Evolutionary conservation across 768 basidiomycete genomes (phyloP), one percentile per base, ranked within the genome.

Genomic region (Plicaturopsis crispa): DNA sequence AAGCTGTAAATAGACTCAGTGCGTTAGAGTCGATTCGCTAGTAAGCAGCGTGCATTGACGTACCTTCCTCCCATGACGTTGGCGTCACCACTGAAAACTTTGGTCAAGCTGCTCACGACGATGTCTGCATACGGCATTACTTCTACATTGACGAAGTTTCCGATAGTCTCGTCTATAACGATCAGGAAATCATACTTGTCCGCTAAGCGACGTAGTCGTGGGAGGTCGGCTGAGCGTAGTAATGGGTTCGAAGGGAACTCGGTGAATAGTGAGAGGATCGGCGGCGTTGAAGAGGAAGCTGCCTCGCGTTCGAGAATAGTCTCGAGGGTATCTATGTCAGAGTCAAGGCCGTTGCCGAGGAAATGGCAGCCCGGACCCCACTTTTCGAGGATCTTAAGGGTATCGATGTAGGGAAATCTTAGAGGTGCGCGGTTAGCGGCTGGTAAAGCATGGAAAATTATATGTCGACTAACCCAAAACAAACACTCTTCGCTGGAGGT

Each of bases 61-160:
- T 49, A 94, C 94, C 87, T 88, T 53, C 94, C 94, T 32, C 94
- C 94, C 94, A 98, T 97, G 36, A 93, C 90, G 52, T 99, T 97
- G 26, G 81, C 75, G 38, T 86, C 83, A 1, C 94, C 94, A 45
- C 89, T 92, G 64, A 99, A 98, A 20, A 98, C 71, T 66, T 98
- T 98, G 16, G 86, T 84, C 52, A 97, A 60, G 63, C 90, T 93
- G 50, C 88, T 91, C 30, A 82, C 92, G 6, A 94, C 80, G 19
- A 99, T 73, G 55, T 98, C 94, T 6, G 82, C 85, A 43, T 77
- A 87, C 12, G 80, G 82, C 2, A 93, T 64, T 4, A 91, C 82
- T 48, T 94, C 84, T 23, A 97, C 90, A 47, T 97, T 99, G 46
- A 87, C 74, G 44, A 93, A 89, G 54, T 91, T 96, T 7, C 92